Evolutionary conservation across 2,329 filamentous ascomycete species (phyloP).

Genomic region (Talaromyces rugulosus): DNA sequence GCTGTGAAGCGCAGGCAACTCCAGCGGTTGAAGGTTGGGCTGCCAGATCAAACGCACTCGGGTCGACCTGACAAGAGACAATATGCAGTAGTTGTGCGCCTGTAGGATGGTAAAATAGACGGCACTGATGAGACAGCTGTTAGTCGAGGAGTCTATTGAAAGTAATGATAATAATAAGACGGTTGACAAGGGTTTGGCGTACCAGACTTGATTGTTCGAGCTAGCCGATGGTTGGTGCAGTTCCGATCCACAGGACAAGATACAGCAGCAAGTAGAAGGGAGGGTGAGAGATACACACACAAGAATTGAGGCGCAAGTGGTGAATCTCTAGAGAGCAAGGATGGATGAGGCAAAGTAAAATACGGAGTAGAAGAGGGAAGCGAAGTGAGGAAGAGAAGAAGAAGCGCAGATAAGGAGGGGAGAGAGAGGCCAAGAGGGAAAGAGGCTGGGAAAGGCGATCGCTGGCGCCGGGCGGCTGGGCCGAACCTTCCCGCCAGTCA

Average conservation of each 20-base stretch:
- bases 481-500: constrained; percentile 14
- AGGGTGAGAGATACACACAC: neutral
- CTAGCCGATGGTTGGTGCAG: neutral
- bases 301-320: constrained; percentile 3
- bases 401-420: neutral
- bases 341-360: neutral
- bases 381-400: constrained; percentile 1
- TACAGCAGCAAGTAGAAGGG: neutral
- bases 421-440: constrained; percentile 1
- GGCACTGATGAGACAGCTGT: neutral
- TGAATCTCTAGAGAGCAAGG: neutral
- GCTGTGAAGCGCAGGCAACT: neutral
- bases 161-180: neutral
- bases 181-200: neutral
- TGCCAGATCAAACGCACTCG: neutral
- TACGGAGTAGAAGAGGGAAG: neutral
- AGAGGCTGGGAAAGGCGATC: constrained; percentile 10
- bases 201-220: neutral
- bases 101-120: neutral
- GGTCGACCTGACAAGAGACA: neutral
- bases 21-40: neutral
- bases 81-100: neutral
- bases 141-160: neutral
- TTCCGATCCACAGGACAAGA: neutral
- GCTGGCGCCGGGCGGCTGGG: constrained; percentile 13